A percentile compares a stretch with the other conserved stretches of the same genome.
phyloP scores from a whole-genome alignment of 1,284 basidiomycete species.

The Sanguinoderma infundibulare region DNA sequence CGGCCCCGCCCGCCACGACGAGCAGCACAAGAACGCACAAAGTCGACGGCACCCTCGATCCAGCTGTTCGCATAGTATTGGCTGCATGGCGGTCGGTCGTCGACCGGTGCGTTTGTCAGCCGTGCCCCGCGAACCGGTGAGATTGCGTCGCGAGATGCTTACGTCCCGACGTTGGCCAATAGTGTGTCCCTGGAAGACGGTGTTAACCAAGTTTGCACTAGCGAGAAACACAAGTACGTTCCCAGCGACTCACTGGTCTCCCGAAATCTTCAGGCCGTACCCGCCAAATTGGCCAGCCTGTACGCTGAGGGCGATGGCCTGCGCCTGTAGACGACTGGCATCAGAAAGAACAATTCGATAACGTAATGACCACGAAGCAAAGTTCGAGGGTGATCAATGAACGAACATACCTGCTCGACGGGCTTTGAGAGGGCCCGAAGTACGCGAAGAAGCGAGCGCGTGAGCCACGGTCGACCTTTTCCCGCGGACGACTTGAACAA shows the following conservation, averaged over 20 bases:
- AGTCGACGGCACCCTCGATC: constrained; percentile 56
- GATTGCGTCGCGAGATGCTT: constrained; percentile 34
- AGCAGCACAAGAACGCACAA: constrained; percentile 39
- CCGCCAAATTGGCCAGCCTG: constrained; percentile 53
- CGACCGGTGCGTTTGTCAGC: neutral
- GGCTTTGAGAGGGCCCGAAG: constrained; percentile 5
- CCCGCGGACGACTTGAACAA: neutral
- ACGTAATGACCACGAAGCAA: constrained; percentile 1
- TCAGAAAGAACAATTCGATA: neutral
- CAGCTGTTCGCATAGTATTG: constrained; percentile 31
- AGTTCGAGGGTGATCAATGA: constrained; percentile 4
- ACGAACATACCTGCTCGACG: constrained; percentile 25
- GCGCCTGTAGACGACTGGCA: constrained; percentile 36
- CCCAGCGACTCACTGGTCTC: constrained; percentile 48
- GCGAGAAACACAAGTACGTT: too few species aligned
- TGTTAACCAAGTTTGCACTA: neutral
- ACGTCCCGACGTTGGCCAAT: constrained; percentile 49
- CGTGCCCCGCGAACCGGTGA: neutral
- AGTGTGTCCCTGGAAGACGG: constrained; percentile 34
- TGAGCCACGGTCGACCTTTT: neutral
- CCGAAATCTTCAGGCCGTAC: constrained; percentile 55
- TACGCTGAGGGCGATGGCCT: constrained; percentile 58
- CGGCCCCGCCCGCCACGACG: neutral
- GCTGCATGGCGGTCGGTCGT: constrained; percentile 11
- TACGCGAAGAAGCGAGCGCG: neutral